phyloP scores from a whole-genome alignment of 2,329 filamentous ascomycete genomes.

The Leptographium procerum region DNA sequence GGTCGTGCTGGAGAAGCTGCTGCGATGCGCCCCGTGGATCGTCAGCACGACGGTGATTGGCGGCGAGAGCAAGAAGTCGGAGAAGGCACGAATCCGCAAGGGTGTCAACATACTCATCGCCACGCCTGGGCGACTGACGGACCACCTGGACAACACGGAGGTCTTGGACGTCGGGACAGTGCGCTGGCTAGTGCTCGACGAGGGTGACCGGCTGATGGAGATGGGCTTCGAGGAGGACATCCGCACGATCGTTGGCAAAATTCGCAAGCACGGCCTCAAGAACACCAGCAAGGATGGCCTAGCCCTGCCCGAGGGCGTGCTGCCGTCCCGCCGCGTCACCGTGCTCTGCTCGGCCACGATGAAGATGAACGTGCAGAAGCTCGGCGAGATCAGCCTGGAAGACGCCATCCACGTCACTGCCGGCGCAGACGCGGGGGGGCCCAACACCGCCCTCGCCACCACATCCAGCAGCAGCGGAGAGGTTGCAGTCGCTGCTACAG shows the following conservation, averaged over 20 bases:
- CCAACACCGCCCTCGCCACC: neutral
- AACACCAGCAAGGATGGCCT: slow-evolving; percentile 48
- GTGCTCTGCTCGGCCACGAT: slow-evolving; percentile 93
- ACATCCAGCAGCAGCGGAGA: slow-evolving; percentile 24
- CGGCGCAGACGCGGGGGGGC: neutral
- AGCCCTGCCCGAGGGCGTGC: slow-evolving; percentile 42
- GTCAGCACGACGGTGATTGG: slow-evolving; percentile 75
- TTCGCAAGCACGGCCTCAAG: slow-evolving; percentile 53
- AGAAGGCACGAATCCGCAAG: slow-evolving; percentile 88
- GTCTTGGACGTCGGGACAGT: slow-evolving; percentile 80
- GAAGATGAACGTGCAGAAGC: slow-evolving; percentile 91
- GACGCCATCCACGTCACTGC: slow-evolving; percentile 81
- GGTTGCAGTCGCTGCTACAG: slow-evolving; percentile 27
- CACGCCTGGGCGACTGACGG: slow-evolving; percentile 79
- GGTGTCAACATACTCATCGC: slow-evolving; percentile 93
- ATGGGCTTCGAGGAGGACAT: slow-evolving; percentile 93
- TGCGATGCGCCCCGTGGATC: slow-evolving; percentile 87
- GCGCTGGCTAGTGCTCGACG: slow-evolving; percentile 87
- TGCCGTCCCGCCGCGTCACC: slow-evolving; percentile 70
- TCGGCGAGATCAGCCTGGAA: slow-evolving; percentile 90
- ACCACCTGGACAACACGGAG: slow-evolving; percentile 88
- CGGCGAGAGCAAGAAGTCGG: slow-evolving; percentile 61
- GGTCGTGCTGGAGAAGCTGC: slow-evolving; percentile 69
- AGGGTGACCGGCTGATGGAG: slow-evolving; percentile 97
- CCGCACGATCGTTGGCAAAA: slow-evolving; percentile 69